Conservation (phyloP, 805 yeast species). For the Komagataella kurtzmanii region DNA sequence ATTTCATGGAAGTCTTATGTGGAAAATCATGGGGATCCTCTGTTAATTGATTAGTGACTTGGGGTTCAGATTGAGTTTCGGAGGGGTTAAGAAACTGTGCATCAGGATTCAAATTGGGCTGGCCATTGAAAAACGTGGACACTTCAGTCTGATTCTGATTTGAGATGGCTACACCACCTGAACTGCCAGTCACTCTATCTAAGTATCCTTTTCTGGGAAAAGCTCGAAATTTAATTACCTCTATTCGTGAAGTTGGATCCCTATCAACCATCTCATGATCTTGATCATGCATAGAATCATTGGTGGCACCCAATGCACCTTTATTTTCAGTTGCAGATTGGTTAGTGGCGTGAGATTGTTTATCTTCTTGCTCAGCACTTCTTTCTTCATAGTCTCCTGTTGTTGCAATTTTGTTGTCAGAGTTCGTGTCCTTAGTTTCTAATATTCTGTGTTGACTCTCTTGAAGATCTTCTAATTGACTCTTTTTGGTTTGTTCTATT, state of each 20-base stretch:
- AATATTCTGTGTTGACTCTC: not conserved
- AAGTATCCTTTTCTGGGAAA: not conserved
- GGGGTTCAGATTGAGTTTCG: not conserved
- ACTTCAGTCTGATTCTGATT: not conserved
- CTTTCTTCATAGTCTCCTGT: not conserved
- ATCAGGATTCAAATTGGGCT: not conserved
- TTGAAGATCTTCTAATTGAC: not conserved
- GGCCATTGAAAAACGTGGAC: not conserved
- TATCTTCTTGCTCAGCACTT: not conserved
- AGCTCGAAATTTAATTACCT: not conserved
- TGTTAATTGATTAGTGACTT: not conserved
- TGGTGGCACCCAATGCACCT: not conserved
- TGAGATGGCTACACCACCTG: not conserved
- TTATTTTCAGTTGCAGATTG: not conserved
- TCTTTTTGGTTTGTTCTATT: not conserved
- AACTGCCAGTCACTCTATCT: not conserved
- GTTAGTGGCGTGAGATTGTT: not conserved
- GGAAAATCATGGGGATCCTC: not conserved
- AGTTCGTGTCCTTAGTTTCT: not conserved
- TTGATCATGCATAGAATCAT: not conserved
- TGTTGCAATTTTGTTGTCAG: not conserved
- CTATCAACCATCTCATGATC: not conserved
- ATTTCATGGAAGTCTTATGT: no score
- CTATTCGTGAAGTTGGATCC: not conserved
- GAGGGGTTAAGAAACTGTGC: not conserved